phyloP scores from a whole-genome alignment of 768 basidiomycete species.

The Ramaria rubella region DNA sequence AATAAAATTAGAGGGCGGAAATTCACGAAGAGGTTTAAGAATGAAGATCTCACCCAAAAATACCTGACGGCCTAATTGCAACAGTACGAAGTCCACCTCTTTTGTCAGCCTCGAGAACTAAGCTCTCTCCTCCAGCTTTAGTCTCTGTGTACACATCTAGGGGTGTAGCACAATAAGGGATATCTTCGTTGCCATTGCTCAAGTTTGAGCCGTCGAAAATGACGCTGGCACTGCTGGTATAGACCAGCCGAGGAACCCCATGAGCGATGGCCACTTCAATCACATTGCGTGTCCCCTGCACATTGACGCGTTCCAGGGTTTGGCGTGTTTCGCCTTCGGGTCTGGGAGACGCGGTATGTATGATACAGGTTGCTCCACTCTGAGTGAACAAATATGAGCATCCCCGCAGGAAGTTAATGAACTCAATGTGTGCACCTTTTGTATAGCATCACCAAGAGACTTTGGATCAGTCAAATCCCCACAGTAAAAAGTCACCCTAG shows the following conservation, averaged over 20 bases:
- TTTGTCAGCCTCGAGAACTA: constrained; percentile 38
- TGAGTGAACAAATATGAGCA: constrained; percentile 12
- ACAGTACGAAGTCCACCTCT: constrained; percentile 34
- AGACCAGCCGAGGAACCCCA: constrained; percentile 37
- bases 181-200: constrained; percentile 39
- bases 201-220: constrained; percentile 35
- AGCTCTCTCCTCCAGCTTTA: constrained; percentile 38
- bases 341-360: constrained; percentile 41
- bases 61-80: constrained; percentile 39
- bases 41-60: constrained; percentile 36
- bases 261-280: constrained; percentile 30
- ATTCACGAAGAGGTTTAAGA: not conserved
- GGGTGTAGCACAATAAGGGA: constrained; percentile 29
- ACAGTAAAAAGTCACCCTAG: constrained; percentile 31
- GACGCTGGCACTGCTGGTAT: constrained; percentile 37
- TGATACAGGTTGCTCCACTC: constrained; percentile 32
- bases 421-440: constrained; percentile 24
- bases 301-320: constrained; percentile 41
- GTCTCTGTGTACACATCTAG: constrained; percentile 42
- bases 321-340: constrained; percentile 23
- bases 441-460: constrained; percentile 30
- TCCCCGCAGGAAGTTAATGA: not conserved
- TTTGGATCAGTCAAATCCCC: constrained; percentile 38
- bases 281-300: constrained; percentile 35
- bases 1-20: not conserved